A percentile compares a stretch with the other conserved stretches of the same genome.
Conservation (phyloP, 805 yeast genomes). For the Ascoidea asiatica region DNA sequence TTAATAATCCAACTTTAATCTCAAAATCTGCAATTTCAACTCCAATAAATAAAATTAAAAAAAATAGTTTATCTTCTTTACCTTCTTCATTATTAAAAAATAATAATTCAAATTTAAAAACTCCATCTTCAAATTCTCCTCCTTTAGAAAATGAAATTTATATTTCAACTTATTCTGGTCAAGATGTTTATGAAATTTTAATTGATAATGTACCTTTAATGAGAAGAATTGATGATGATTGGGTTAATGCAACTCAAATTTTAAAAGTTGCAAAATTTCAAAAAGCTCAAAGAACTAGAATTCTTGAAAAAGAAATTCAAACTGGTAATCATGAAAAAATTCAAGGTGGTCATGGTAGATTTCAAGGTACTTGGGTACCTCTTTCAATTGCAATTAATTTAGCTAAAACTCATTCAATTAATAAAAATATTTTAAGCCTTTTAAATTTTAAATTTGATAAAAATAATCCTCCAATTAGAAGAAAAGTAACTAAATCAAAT, state of each 20-base stretch:
- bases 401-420: conserved; percentile 36
- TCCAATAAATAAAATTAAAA: no score
- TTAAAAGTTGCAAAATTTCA: conserved; percentile 67
- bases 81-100: no score
- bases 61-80: no score
- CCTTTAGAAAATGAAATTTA: conserved; percentile 15
- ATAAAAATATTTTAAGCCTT: conserved; percentile 35
- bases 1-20: no score
- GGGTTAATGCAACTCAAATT: conserved; percentile 86
- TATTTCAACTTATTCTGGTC: conserved; percentile 34
- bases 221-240: conserved; percentile 83
- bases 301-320: conserved; percentile 64
- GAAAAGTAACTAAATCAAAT: conserved; percentile 13
- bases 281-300: conserved; percentile 66
- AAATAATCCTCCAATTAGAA: conserved; percentile 28
- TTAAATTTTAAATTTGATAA: conserved; percentile 38
- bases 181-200: conserved; percentile 47
- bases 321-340: conserved; percentile 58
- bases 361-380: conserved; percentile 84
- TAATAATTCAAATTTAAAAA: no score
- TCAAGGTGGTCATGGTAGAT: conserved; percentile 77
- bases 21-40: no score
- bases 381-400: conserved; percentile 46
- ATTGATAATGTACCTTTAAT: conserved; percentile 65
- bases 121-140: no score